Evolutionary conservation across 305 asterid species (phyloP), one percentile per base, ranked within the genome.

Genomic region (Stenogyne calaminthoides): DNA sequence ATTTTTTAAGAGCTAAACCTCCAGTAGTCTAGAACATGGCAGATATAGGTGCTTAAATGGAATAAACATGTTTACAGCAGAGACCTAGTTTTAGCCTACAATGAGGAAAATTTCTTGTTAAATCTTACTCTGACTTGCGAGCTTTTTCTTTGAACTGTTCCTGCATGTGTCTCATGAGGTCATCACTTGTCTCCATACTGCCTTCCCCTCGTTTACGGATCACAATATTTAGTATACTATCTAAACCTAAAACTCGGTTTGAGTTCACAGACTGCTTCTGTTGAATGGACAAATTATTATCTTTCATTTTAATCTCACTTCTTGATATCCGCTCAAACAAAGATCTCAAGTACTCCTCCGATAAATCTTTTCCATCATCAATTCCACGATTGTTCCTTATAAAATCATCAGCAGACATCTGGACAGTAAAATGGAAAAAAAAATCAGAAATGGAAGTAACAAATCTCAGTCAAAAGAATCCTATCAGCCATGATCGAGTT

Each of bases 121-220:
- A 70, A 80, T 78, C 98, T 87, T 95, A 95, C 99, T 95, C 99
- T 2, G 99, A 91, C 78, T 91, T 95, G 80, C 97, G 97, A 84
- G 99, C 98, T 86, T 91, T 95, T 82, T 95, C 99, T 82, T 95
- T 95, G 81, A 95, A 95, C 74, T 95, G 99, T 75, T 93, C 98
- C 86, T 95, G 99, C 99, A 95, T 93, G 87, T 89, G 96, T 78
- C 93, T 85, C 91, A 93, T 90, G 79, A 92, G 97, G 79, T 89
- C 96, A 72, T 95, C 99, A 69, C 97, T 82, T 29, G 92, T 88
- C 82, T 86, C 99, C 97, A 91, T 78, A 85, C 81, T 87, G 71
- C 88, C 97, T 42, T 86, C 90, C 59, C 92, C 99, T 71, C 97
- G 90, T 78, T 87, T 88, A 9, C 97, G 96, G 70, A 93, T 69